A percentile compares a stretch with the other conserved stretches of the same genome.
Conservation (phyloP, 371 early-diverging fungal species). For the Mortierella sp. region DNA sequence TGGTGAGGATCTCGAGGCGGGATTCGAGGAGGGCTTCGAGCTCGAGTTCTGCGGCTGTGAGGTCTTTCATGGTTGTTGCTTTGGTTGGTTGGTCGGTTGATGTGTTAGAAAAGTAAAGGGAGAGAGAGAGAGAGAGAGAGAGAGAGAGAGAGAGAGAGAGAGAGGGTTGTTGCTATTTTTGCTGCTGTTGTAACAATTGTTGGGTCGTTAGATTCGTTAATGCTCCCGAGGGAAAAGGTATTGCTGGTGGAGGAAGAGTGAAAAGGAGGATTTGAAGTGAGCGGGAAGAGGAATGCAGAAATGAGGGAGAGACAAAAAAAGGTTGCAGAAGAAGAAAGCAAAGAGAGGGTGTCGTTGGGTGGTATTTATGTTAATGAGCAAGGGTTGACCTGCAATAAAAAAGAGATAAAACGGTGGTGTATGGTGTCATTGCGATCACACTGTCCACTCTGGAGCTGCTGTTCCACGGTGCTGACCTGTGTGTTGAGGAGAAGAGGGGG, state of each 20-base stretch:
- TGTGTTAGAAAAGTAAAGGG: neutral
- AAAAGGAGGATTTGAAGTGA: neutral
- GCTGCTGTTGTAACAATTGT: neutral
- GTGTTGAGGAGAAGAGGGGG: neutral
- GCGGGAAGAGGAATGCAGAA: neutral
- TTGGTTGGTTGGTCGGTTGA: neutral
- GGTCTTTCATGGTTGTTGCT: conserved; percentile 26
- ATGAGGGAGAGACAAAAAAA: neutral
- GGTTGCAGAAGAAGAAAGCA: neutral
- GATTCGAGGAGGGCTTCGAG: conserved; percentile 52
- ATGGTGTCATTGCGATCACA: conserved; percentile 11
- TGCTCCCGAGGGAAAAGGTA: neutral
- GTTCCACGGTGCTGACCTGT: neutral
- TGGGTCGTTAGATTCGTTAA: neutral
- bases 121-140: no score
- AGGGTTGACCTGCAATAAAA: neutral
- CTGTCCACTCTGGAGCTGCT: neutral
- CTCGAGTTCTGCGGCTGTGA: conserved; percentile 44
- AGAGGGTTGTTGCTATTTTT: neutral
- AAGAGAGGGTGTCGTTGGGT: neutral
- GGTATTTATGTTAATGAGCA: neutral
- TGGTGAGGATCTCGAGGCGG: conserved; percentile 39
- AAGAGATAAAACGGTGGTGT: neutral
- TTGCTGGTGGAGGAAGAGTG: neutral
- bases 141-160: neutral